These are phyloP conservation scores for Aspergillus sp. DNA, from an alignment of 2,329 filamentous ascomycete genomes.

Conservation along the genomic window DNA sequence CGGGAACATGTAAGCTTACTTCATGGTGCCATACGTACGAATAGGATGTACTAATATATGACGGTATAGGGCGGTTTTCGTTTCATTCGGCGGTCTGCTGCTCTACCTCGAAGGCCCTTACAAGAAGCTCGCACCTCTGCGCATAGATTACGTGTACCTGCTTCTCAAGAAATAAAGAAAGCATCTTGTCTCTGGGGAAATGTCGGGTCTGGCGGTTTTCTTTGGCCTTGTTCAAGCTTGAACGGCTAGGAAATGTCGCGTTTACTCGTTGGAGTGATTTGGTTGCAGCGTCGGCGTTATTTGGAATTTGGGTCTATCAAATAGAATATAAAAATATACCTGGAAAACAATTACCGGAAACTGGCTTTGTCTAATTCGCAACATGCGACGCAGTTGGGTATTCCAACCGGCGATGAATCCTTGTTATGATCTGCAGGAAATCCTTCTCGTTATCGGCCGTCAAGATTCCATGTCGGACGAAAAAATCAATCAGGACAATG, in stretches of 20 bases:
- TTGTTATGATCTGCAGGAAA: constrained; percentile 71
- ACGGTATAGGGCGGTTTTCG: constrained; percentile 75
- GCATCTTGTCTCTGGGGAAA: not conserved
- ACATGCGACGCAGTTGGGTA: constrained; percentile 65
- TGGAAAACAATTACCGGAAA: not conserved
- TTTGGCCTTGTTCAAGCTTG: not conserved
- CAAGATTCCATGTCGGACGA: constrained; percentile 79
- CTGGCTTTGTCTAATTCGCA: constrained; percentile 6
- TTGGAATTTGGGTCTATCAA: constrained; percentile 36
- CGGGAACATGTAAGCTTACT: constrained; percentile 73
- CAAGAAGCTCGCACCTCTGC: constrained; percentile 87
- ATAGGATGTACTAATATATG: constrained; percentile 19
- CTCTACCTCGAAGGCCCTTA: constrained; percentile 91
- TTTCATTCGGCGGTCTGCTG: constrained; percentile 89
- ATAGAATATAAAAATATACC: constrained; percentile 30
- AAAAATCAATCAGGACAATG: constrained; percentile 81
- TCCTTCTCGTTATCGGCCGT: constrained; percentile 76
- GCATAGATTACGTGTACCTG: constrained; percentile 92
- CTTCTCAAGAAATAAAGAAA: constrained; percentile 77
- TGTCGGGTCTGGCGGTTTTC: not conserved
- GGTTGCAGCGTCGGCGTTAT: constrained; percentile 45
- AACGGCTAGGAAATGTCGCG: constrained; percentile 22
- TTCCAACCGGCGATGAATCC: constrained; percentile 75
- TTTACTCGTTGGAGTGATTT: constrained; percentile 27
- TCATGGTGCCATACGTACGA: not conserved